Base-by-base conservation (phyloP, 208 protist species). In the Leishmania martiniquensis region DNA sequence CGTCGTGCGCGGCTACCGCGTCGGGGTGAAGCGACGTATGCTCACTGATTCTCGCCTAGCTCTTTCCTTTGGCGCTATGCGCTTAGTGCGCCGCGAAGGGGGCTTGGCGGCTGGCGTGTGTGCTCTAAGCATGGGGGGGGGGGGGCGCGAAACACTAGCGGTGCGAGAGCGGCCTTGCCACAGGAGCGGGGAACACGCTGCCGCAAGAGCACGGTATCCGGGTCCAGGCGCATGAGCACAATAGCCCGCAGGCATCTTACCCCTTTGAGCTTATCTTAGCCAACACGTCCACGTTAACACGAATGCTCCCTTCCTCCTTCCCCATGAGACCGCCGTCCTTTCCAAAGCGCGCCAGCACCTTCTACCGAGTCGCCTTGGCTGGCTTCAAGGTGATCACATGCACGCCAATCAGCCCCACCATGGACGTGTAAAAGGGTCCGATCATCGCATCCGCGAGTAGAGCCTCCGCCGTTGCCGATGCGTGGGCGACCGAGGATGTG, bases 331-430 rank as follows among this genome's bases (percentile, higher is more conserved):
- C 44, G 42, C 12, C 22, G 20, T 44, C 25, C 39, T 25, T 49
- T 49, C 13, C 42, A 20, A 17, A 44, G 65, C 65, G 42, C 42
- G 65, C n/a, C 22, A 49, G 17, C 22, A 17, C 13, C 25, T 69
- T 45, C 44, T 49, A 77, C 6, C 72, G 66, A n/a, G 72, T 62
- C 34, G 63, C 55, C 29, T 47, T 63, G 49, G 29, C 39, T 4
- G 79, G 68, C 39, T 83, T 78, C 75, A 86, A 42, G 0, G 83
- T 86, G 73, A 86, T 78, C 42, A 96, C 75, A 63, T 96, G 90
- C 65, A 96, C 86, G 13, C 90, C 92, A 39, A 96, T 86, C 29
- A 93, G 84, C 9, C 90, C 92, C 6, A 85, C 89, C 86, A 93
- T 88, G 12, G 79, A 81, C 2, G 84, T 85, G 68, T 91, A 92